Evolutionary conservation across 306 rosid species (phyloP), one percentile per base, ranked within the genome.

Genomic region (Myrica gale): DNA sequence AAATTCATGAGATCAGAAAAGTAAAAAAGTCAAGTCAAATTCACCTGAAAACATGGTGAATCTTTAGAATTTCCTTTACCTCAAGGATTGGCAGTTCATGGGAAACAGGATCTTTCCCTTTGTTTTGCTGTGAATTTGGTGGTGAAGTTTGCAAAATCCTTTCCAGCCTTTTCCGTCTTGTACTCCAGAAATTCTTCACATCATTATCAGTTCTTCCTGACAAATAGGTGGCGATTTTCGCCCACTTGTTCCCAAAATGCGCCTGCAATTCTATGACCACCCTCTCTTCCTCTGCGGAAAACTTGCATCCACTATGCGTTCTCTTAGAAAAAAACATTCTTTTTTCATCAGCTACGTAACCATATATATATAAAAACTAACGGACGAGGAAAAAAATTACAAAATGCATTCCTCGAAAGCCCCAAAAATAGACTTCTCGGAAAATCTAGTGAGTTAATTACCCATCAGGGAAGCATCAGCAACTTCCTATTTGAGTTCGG

Each of bases 181-280:
- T 87, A 55, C 93, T 88, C 96, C 93, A 88, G 54, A 87, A 88
- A 52, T 90, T 90, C 72, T 88, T 90, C 46, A 90, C 96, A 80
- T 88, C 88, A 43, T 90, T 85, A 26, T 87, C 91, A 0, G 96
- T 90, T 78, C 96, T 84, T 15, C 90, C 96, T 7, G 56, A 69
- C 80, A 90, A 79, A 81, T 84, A 82, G 0, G 89, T 77, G 0
- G 96, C 90, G 2, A 90, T 88, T 75, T 87, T 85, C 1, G 91
- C 89, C 90, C 96, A 90, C 60, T 82, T 90, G 87, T 90, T 90
- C 74, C 96, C 96, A 47, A 85, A 78, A 45, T 85, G 68, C 10
- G 78, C 85, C 61, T 90, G 96, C 19, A 90, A 75, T 21, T 90
- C 91, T 66, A 90, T 79, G 74, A 85, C 91, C 85, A 76, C 9